Percentiles rank a stretch among this genome's conserved stretches.
Conservation (phyloP, 768 basidiomycete genomes). For the Tricholoma sp. region DNA sequence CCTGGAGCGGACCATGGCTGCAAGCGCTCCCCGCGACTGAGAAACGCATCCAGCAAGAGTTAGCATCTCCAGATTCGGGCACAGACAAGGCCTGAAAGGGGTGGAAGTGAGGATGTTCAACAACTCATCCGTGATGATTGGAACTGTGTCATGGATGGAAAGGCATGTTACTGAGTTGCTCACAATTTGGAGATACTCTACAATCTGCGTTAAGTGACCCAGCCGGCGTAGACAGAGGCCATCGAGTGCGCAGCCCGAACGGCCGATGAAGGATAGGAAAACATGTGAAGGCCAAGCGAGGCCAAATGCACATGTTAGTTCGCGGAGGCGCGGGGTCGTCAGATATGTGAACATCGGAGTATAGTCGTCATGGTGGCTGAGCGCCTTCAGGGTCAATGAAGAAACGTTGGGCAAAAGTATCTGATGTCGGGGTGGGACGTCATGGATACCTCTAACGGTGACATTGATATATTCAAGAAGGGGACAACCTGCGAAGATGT, state of each 20-base stretch:
- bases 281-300: not conserved
- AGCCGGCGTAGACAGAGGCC: not conserved
- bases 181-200: not conserved
- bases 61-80: conserved; percentile 4
- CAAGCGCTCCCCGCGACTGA: not conserved
- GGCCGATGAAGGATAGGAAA: conserved; percentile 1
- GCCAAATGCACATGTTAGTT: conserved; percentile 2
- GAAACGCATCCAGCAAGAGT: conserved; percentile 4
- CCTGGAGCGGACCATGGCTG: conserved; percentile 3
- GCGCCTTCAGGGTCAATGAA: not conserved
- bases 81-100: not conserved
- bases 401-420: conserved; percentile 7
- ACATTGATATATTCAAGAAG: conserved; percentile 1
- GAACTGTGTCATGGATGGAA: not conserved
- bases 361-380: not conserved
- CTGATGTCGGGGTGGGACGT: not conserved
- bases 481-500: too few relatives aligned
- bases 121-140: not conserved
- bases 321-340: not conserved
- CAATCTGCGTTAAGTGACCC: not conserved
- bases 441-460: not conserved
- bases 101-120: not conserved
- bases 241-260: conserved; percentile 1
- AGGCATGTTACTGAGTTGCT: conserved; percentile 2
- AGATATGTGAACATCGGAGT: too few relatives aligned